A percentile compares a stretch with the other conserved stretches of the same genome.
Evolutionary conservation across 257 asterid species (phyloP).

Genomic region (Lycium ferocissimum): DNA sequence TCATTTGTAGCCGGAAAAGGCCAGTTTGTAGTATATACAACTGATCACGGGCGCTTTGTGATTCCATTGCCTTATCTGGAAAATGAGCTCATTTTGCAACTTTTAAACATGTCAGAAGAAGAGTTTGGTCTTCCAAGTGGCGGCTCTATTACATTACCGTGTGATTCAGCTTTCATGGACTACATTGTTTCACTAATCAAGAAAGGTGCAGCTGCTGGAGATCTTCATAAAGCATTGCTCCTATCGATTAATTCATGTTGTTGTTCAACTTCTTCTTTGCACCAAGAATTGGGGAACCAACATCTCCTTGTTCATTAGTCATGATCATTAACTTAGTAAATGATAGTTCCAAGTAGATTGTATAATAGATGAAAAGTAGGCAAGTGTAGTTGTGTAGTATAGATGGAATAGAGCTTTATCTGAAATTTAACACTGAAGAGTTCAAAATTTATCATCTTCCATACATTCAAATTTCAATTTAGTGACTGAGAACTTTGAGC

Average conservation of each 20-base stretch:
- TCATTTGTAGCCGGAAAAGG: neutral
- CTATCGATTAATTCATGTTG: neutral
- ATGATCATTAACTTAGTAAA: neutral
- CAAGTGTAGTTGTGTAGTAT: neutral
- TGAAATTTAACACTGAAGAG: neutral
- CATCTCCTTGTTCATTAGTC: neutral
- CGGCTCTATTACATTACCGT: neutral
- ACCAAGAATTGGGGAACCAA: neutral
- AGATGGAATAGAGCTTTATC: neutral
- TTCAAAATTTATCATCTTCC: no score
- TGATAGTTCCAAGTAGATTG: neutral
- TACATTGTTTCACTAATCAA: neutral
- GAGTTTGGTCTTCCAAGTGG: neutral
- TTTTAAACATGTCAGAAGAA: neutral
- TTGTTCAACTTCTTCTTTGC: neutral
- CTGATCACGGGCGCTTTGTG: neutral
- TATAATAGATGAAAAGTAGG: neutral
- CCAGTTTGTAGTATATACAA: neutral
- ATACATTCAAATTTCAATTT: neutral
- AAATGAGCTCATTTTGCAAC: neutral
- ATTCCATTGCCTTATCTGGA: neutral
- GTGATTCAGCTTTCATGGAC: neutral
- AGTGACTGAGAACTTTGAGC: neutral
- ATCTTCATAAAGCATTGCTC: neutral
- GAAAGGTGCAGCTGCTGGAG: neutral